Base-by-base conservation (phyloP, 441 rosid species). In the Kokia cookei region DNA sequence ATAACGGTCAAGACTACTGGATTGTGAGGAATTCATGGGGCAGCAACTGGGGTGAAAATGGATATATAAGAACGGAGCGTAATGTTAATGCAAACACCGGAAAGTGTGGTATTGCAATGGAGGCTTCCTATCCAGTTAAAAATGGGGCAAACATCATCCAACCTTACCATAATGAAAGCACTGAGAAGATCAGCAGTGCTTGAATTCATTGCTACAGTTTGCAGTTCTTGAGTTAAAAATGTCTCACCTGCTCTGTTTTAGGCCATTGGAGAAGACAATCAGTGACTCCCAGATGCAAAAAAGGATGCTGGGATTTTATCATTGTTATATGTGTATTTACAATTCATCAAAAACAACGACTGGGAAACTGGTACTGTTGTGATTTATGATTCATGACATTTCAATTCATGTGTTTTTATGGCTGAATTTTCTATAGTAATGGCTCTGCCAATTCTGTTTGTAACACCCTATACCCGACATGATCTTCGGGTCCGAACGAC, bases 11-110 rank as follows among this genome's bases (percentile, higher is more conserved):
- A 9, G 91, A 90, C 13, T 90, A 87, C 71, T 90, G 92, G 92
- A 77, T 90, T 2, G 94, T 88, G 55, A 63, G 92, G 71, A 90
- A 90, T 82, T 90, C 94, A 1, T 88, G 94, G 94, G 89, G 94
- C 29, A 43, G 65, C 11, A 6, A 32, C 65, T 90, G 94, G 94
- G 94, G 94, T 0, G 93, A 90, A 75, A 73, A 73, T 2, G 95
- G 95, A 71, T 90, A 88, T 76, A 27, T 88, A 55, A 86, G 78
- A 82, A 78, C 88, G 79, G 87, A 83, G 82, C 86, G 95, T 63
- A 88, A 88, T 26, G 61, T 77, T 47, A 64, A 65, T 22, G 42
- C 78, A 1, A 79, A 81, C 14, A 53, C 81, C 0, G 93, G 95
- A 51, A 88, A 82, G 76, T 87, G 93, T 70, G 95, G 95, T 17